Evolutionary conservation across 768 basidiomycete species (phyloP).

Genomic region (Cyclocybe aegerita): DNA sequence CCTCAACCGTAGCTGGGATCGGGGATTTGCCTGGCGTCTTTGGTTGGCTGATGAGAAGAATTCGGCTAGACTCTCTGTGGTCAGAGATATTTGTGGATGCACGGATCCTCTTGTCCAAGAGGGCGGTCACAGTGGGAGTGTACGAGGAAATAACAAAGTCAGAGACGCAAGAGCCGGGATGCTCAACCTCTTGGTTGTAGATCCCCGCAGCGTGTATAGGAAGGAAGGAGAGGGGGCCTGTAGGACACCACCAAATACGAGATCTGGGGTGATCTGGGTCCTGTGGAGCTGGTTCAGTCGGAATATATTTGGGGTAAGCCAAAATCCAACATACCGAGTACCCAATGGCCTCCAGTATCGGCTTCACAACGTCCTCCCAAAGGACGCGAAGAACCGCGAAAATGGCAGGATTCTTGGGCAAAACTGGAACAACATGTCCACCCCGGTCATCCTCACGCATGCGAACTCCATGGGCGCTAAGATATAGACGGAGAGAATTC

Average conservation of each 20-base stretch:
- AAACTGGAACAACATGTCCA: no score
- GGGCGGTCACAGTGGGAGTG: slow-evolving; percentile 11
- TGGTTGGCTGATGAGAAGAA: slow-evolving; percentile 9
- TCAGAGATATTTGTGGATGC: neutral
- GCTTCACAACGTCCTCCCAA: no score
- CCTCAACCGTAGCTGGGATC: slow-evolving; percentile 9
- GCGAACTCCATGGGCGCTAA: no score
- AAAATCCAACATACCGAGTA: no score
- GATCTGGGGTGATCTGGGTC: neutral
- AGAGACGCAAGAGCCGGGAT: slow-evolving; percentile 5
- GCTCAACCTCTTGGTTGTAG: slow-evolving; percentile 11
- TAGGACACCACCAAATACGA: slow-evolving; percentile 28
- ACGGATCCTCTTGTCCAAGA: slow-evolving; percentile 9
- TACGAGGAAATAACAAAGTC: slow-evolving; percentile 19
- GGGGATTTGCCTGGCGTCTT: slow-evolving; percentile 5
- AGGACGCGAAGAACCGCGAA: no score
- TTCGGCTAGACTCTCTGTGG: neutral
- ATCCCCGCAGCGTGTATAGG: slow-evolving; percentile 31
- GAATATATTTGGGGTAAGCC: neutral
- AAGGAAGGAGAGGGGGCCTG: slow-evolving; percentile 24
- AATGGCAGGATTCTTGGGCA: no score
- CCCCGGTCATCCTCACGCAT: no score
- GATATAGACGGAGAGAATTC: no score
- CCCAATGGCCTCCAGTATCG: no score
- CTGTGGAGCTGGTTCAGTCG: neutral